Evolutionary conservation across 2,329 filamentous ascomycete species (phyloP), one percentile per base, ranked within the genome.

Genomic region (Fusarium subtropicale): DNA sequence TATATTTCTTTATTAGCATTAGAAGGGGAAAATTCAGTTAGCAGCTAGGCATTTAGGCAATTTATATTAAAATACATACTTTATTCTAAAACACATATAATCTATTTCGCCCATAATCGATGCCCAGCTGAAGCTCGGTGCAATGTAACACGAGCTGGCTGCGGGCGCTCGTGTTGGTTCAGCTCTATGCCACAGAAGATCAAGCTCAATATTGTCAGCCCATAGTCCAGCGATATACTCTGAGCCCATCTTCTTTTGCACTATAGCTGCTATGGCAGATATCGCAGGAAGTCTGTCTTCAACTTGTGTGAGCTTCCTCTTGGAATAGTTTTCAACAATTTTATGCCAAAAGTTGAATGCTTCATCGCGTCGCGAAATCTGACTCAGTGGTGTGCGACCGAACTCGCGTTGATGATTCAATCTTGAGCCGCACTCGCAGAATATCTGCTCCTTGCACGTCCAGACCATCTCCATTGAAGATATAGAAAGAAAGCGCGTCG

Each of bases 201-300:
- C 73, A 22, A 65, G 34, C n/a, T 69, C 46, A 15, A 75, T 68
- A 20, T 73, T 74, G n/a, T 70, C 52, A 3, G 36, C 34, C 77
- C 77, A 79, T 22, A 79, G 39, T 1, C 77, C 76, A 1, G 77
- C 77, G 2, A 70, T 57, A 48, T 78, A 79, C 11, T 71, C 50
- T 16, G 72, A 72, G 0, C 56, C 54, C 7, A 67, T 71, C 4
- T 57, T 68, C 34, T 64, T 58, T 31, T 70, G 69, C 34, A 78
- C 46, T 6, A 65, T 56, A 7, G 62, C 68, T 0, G 76, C 77
- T 24, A 77, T 60, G 1, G 75, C 76, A 5, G 75, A 76, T 38
- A 79, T 72, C 2, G 75, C 77, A 0, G 76, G 74, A 7, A 79
- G 66, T 22, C 72, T 73, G 42, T 79, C 77, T 0, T 53, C 30